These are phyloP conservation scores for Fusarium papillatum DNA, from an alignment of 2,329 filamentous ascomycete species.

Conservation along the genomic window DNA sequence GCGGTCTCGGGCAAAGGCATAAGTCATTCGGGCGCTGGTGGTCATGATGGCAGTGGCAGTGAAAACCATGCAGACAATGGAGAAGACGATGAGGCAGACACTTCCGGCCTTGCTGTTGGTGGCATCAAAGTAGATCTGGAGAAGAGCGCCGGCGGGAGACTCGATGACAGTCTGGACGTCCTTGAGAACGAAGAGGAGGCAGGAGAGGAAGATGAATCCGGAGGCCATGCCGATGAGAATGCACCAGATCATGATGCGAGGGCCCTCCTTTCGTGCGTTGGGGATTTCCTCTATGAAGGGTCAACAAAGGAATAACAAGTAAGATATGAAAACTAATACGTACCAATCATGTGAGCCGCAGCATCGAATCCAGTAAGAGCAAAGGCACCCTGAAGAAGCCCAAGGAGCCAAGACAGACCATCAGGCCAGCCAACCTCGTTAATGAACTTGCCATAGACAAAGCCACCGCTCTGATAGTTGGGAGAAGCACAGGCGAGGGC, in stretches of 20 bases:
- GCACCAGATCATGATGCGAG: slow-evolving; percentile 76
- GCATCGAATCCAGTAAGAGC: slow-evolving; percentile 64
- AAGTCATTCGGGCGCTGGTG: slow-evolving; percentile 76
- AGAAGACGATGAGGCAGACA: slow-evolving; percentile 76
- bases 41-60: slow-evolving; percentile 75
- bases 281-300: slow-evolving; percentile 66
- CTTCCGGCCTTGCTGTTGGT: slow-evolving; percentile 73
- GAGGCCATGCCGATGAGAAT: slow-evolving; percentile 74
- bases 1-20: slow-evolving; percentile 74
- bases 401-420: slow-evolving; percentile 71
- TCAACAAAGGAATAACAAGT: not conserved
- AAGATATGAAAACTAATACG: not conserved
- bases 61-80: slow-evolving; percentile 75
- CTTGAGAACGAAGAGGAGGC: slow-evolving; percentile 74
- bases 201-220: slow-evolving; percentile 71
- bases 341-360: slow-evolving; percentile 55
- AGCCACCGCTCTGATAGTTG: slow-evolving; percentile 72
- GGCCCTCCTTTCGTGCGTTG: slow-evolving; percentile 69
- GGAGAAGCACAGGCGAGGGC: slow-evolving; percentile 76
- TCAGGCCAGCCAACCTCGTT: slow-evolving; percentile 80
- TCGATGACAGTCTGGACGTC: slow-evolving; percentile 69
- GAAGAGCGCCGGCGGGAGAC: slow-evolving; percentile 68
- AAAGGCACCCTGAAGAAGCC: slow-evolving; percentile 65
- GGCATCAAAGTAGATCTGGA: slow-evolving; percentile 75
- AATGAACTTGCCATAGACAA: slow-evolving; percentile 77